Evolutionary conservation across 306 rosid species (phyloP).

Genomic region (Rosa multiflora): DNA sequence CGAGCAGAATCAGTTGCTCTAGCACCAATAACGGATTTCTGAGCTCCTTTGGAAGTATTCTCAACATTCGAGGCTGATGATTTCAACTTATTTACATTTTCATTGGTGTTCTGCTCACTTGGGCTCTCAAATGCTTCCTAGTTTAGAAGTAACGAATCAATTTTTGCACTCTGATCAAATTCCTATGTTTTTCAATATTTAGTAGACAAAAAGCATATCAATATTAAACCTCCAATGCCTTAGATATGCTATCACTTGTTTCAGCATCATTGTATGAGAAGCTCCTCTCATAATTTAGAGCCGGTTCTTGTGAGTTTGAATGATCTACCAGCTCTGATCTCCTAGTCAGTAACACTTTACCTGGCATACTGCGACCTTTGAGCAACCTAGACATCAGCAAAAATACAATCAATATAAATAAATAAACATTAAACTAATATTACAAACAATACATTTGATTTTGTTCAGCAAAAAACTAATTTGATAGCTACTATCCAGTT

Average conservation of each 20-base stretch:
- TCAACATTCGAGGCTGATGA: conserved; percentile 41
- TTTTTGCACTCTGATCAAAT: background rate
- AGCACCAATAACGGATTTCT: conserved; percentile 58
- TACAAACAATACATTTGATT: background rate
- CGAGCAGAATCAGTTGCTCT: conserved; percentile 95
- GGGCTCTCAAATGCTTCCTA: conserved; percentile 61
- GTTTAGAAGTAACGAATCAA: conserved; percentile 34
- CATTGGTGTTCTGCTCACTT: conserved; percentile 36
- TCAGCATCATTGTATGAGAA: conserved; percentile 56
- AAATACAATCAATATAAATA: background rate
- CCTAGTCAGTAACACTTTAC: conserved; percentile 76
- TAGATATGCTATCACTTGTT: conserved; percentile 52
- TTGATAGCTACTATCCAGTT: background rate
- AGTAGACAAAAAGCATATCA: conserved; percentile 12
- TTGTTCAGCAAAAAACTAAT: background rate
- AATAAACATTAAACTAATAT: background rate
- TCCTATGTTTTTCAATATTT: background rate
- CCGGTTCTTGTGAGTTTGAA: conserved; percentile 36
- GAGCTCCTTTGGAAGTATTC: conserved; percentile 47
- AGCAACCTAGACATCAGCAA: conserved; percentile 57
- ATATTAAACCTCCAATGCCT: conserved; percentile 52
- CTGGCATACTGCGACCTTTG: conserved; percentile 93
- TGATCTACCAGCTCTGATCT: conserved; percentile 47
- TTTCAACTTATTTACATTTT: conserved; percentile 49
- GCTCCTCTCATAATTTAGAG: conserved; percentile 58